A percentile compares a stretch with the other conserved stretches of the same genome.
Evolutionary conservation across 768 basidiomycete genomes (phyloP).

Genomic region (Gymnopilus junonius): DNA sequence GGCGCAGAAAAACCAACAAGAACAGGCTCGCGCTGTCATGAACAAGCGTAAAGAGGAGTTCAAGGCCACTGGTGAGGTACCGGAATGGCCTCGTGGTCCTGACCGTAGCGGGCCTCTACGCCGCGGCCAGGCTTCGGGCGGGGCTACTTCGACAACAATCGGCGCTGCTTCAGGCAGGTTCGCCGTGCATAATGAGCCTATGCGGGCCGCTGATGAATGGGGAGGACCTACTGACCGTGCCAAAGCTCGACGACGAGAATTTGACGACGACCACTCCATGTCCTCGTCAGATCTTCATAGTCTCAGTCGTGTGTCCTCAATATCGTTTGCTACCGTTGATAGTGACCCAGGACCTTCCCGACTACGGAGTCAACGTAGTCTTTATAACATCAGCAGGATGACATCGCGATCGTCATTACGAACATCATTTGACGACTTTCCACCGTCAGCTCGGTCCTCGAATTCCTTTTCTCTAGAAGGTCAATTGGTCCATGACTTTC

Average conservation of each 20-base stretch:
- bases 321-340: conserved; percentile 84
- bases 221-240: conserved; percentile 63
- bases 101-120: conserved; percentile 68
- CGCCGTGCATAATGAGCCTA: conserved; percentile 27
- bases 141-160: conserved; percentile 50
- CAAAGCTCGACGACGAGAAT: conserved; percentile 83
- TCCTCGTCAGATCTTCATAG: conserved; percentile 87
- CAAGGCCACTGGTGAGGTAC: conserved; percentile 57
- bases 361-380: conserved; percentile 62
- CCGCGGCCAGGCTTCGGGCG: conserved; percentile 51
- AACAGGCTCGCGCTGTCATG: conserved; percentile 93
- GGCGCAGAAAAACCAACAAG: conserved; percentile 74
- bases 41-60: conserved; percentile 83
- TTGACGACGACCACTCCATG: conserved; percentile 91
- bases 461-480: conserved; percentile 80
- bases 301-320: conserved; percentile 71
- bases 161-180: conserved; percentile 69
- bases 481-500: conserved; percentile 76
- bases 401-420: conserved; percentile 77
- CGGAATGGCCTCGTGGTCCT: conserved; percentile 65
- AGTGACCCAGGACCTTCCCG: conserved; percentile 84
- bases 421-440: conserved; percentile 75
- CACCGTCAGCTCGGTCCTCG: conserved; percentile 75
- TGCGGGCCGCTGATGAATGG: conserved; percentile 42
- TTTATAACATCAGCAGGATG: conserved; percentile 74